Evolutionary conservation across 2,329 filamentous ascomycete genomes (phyloP).

Genomic region (Colletotrichum sansevieriae): DNA sequence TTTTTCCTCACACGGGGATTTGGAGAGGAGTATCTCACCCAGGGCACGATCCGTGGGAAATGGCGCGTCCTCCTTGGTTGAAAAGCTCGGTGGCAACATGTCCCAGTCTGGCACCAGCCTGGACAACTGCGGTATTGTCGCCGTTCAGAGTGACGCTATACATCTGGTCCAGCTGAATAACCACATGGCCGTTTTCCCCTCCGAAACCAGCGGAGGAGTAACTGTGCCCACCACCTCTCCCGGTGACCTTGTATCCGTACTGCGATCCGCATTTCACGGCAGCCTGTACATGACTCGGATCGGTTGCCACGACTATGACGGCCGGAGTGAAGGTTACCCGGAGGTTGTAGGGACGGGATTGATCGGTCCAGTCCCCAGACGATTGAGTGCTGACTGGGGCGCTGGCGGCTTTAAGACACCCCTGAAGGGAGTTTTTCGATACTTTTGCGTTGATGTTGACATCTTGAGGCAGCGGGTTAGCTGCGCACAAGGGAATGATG

Average conservation of each 20-base stretch:
- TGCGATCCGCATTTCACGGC: constrained; percentile 60
- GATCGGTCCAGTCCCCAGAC: constrained; percentile 44
- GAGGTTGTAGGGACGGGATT: constrained; percentile 48
- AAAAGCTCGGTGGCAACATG: constrained; percentile 58
- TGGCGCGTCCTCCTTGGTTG: constrained; percentile 53
- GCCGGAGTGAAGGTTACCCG: constrained; percentile 54
- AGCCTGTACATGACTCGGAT: constrained; percentile 58
- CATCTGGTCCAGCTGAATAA: constrained; percentile 61
- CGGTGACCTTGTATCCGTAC: constrained; percentile 59
- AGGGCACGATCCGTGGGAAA: constrained; percentile 67
- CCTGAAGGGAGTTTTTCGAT: constrained; percentile 23
- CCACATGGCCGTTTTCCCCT: constrained; percentile 61
- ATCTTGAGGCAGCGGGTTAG: constrained; percentile 23
- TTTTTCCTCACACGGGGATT: neutral
- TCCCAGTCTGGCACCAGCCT: constrained; percentile 64
- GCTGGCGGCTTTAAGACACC: constrained; percentile 45
- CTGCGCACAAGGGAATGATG: constrained; percentile 2
- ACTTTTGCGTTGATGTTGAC: constrained; percentile 5
- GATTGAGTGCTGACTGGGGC: constrained; percentile 44
- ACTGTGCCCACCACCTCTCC: constrained; percentile 65
- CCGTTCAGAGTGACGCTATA: constrained; percentile 58
- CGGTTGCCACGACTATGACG: constrained; percentile 59
- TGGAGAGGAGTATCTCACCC: constrained; percentile 52
- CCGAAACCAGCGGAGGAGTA: constrained; percentile 64
- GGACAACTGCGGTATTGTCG: constrained; percentile 55